Conservation (phyloP, 331 rosid species). For the Quercus tomentella region DNA sequence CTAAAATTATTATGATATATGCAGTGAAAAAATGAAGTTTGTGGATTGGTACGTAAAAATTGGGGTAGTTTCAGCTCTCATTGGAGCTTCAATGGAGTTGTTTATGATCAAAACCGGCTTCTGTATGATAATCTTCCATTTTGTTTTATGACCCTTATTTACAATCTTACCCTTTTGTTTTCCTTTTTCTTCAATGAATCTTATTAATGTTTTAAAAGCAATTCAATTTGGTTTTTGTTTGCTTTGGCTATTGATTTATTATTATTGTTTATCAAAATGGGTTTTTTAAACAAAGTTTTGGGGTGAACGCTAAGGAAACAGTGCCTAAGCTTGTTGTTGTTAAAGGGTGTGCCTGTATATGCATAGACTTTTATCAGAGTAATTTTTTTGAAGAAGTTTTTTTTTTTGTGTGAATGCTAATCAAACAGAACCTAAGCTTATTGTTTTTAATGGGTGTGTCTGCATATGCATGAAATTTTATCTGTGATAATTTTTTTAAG, state of each 20-base stretch:
- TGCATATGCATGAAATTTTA: not conserved
- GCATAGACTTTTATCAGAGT: not conserved
- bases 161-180: not conserved
- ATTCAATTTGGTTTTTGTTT: not conserved
- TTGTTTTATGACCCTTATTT: not conserved
- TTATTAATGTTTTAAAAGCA: not conserved
- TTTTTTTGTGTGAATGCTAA: not conserved
- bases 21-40: constrained; percentile 61
- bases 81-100: constrained; percentile 89
- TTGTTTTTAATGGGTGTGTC: not conserved
- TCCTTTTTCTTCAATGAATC: not conserved
- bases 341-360: not conserved
- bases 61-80: constrained; percentile 57
- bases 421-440: not conserved
- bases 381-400: not conserved
- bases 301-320: not conserved
- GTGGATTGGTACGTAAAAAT: constrained; percentile 89
- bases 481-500: not conserved
- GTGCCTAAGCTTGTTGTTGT: not conserved
- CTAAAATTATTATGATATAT: not conserved
- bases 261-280: not conserved
- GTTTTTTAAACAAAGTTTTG: not conserved
- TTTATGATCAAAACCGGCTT: constrained; percentile 92
- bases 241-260: not conserved
- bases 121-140: constrained; percentile 73